Conservation (phyloP, 2,329 filamentous ascomycete species). For the Aspergillus eucalypticola region DNA sequence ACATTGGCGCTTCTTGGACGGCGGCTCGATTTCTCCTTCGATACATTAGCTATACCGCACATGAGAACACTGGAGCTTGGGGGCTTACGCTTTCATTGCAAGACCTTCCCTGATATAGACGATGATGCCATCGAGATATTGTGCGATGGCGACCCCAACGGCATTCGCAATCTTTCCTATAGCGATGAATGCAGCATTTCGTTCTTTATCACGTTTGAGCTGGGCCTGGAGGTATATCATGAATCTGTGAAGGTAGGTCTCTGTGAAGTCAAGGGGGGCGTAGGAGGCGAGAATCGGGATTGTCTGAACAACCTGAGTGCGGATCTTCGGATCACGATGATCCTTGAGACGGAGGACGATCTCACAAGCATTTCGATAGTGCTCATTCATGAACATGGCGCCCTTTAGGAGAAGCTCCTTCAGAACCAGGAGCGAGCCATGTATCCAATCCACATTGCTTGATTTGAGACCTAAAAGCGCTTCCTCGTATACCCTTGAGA, state of each 20-base stretch:
- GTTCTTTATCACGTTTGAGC: constrained; percentile 90
- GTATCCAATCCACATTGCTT: constrained; percentile 81
- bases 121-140: constrained; percentile 91
- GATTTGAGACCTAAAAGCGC: constrained; percentile 75
- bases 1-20: constrained; percentile 72
- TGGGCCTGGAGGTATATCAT: constrained; percentile 95
- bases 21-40: constrained; percentile 56
- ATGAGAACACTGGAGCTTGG: constrained; percentile 2
- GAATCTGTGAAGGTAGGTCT: constrained; percentile 86
- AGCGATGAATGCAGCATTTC: constrained; percentile 90
- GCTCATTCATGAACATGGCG: constrained; percentile 98
- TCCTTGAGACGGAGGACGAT: constrained; percentile 92
- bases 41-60: constrained; percentile 31
- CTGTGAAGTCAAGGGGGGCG: constrained; percentile 84
- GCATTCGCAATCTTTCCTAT: constrained; percentile 97
- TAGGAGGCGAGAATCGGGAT: constrained; percentile 94
- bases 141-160: constrained; percentile 90
- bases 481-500: constrained; percentile 87
- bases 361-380: constrained; percentile 89
- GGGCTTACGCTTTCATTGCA: constrained; percentile 67
- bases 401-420: constrained; percentile 92
- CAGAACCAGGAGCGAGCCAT: constrained; percentile 89
- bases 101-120: constrained; percentile 91
- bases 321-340: constrained; percentile 82
- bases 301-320: constrained; percentile 84